Percentiles rank a stretch among this genome's conserved stretches.
Evolutionary conservation across 441 rosid genomes (phyloP).

Genomic region (Pelargonium australe): DNA sequence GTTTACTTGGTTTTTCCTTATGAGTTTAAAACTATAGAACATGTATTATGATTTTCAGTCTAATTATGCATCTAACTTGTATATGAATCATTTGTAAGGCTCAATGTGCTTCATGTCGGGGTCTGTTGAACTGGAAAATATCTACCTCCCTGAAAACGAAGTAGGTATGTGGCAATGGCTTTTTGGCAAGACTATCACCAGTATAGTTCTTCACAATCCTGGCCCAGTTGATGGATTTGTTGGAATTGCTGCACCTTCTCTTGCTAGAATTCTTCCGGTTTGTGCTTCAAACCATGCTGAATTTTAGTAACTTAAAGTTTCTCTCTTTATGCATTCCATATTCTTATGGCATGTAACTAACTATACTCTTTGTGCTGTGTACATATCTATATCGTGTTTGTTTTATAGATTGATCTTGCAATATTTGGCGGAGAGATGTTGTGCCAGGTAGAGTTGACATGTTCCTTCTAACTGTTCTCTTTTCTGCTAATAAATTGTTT

Average conservation of each 20-base stretch:
- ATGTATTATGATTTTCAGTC: not conserved
- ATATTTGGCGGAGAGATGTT: constrained; percentile 89
- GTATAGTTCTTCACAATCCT: constrained; percentile 58
- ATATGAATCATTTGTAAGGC: constrained; percentile 32
- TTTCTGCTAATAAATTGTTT: constrained; percentile 9
- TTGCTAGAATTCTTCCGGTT: constrained; percentile 93
- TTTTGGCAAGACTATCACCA: constrained; percentile 77
- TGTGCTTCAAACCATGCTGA: constrained; percentile 23
- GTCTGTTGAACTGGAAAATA: constrained; percentile 75
- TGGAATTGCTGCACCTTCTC: constrained; percentile 89
- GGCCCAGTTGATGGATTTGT: constrained; percentile 80
- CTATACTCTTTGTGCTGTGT: constrained; percentile 16
- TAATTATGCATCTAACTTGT: constrained; percentile 14
- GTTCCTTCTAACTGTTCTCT: constrained; percentile 11
- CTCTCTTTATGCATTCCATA: not conserved
- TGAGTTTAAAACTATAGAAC: not conserved
- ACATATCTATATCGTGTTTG: not conserved
- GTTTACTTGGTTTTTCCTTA: not conserved
- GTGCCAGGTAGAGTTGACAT: constrained; percentile 67
- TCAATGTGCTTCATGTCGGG: constrained; percentile 99
- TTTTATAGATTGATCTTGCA: constrained; percentile 72
- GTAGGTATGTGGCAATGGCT: constrained; percentile 94
- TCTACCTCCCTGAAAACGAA: constrained; percentile 78
- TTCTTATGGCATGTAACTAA: constrained; percentile 11
- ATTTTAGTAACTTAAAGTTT: not conserved